A percentile compares a stretch with the other conserved stretches of the same genome.
Conservation (phyloP, 139 green algal species). For the Zygnema cylindricum region DNA sequence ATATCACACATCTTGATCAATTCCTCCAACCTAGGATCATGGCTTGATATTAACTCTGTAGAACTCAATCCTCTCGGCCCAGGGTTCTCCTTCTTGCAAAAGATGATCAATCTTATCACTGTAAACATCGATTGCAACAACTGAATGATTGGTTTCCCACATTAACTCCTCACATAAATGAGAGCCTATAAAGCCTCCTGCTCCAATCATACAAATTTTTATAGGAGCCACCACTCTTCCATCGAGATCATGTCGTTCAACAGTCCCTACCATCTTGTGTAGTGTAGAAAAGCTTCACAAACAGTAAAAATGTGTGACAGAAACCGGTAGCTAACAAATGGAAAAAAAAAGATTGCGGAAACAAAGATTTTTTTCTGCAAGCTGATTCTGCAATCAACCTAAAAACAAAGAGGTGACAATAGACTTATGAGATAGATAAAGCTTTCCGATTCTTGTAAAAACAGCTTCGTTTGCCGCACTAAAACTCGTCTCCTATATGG, state of each 20-base stretch:
- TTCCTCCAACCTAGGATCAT: conserved; percentile 38
- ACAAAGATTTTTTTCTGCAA: no score
- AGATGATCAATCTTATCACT: conserved; percentile 54
- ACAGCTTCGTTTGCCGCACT: no score
- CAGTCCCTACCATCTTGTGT: conserved; percentile 22
- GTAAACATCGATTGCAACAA: conserved; percentile 50
- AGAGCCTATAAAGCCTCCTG: conserved; percentile 48
- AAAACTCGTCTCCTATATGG: no score
- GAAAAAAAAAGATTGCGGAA: no score
- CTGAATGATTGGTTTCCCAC: conserved; percentile 41
- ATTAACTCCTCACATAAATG: conserved; percentile 51
- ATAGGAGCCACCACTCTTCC: conserved; percentile 21
- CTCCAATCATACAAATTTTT: conserved; percentile 46
- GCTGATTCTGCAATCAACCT: no score
- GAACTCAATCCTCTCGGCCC: conserved; percentile 39
- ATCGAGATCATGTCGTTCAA: conserved; percentile 10
- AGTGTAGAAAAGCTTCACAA: no score
- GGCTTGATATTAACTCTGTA: conserved; percentile 47
- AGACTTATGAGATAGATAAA: no score
- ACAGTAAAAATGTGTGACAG: no score
- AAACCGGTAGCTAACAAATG: no score
- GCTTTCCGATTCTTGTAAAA: no score
- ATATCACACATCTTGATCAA: conserved; percentile 48
- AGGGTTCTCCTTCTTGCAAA: conserved; percentile 22
- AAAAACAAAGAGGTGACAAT: no score